Percentiles rank a stretch among this genome's conserved stretches.
Evolutionary conservation across 345 rosid species (phyloP).

Genomic region (Moricandia moricandioides): DNA sequence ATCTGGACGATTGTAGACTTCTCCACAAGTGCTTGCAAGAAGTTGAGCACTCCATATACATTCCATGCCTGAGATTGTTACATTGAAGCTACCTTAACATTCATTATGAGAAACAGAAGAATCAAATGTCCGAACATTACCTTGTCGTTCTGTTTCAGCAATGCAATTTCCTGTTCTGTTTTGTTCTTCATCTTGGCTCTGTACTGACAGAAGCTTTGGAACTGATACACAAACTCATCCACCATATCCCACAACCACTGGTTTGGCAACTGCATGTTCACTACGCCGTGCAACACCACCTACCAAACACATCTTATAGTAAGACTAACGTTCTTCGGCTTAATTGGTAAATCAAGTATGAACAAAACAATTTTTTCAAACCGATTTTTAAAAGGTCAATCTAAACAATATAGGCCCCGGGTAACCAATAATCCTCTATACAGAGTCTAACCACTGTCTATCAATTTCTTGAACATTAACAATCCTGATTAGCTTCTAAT

Average conservation of each 20-base stretch:
- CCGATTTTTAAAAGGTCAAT: too few relatives aligned
- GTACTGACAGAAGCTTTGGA: constrained; percentile 94
- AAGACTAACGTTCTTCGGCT: background rate
- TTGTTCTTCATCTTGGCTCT: constrained; percentile 95
- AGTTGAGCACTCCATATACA: constrained; percentile 97
- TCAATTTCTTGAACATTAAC: too few relatives aligned
- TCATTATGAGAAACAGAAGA: background rate
- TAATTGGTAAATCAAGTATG: too few relatives aligned
- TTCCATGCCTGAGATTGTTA: constrained; percentile 74
- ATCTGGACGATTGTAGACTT: constrained; percentile 83
- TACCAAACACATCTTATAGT: constrained; percentile 12
- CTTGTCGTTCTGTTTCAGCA: constrained; percentile 75
- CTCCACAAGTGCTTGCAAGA: constrained; percentile 95
- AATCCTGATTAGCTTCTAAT: background rate
- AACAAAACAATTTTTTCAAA: too few relatives aligned
- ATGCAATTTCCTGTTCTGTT: constrained; percentile 81
- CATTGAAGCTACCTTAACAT: background rate
- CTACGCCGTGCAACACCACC: constrained; percentile 94
- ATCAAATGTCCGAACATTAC: constrained; percentile 25
- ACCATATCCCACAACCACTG: constrained; percentile 99
- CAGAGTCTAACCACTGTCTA: too few relatives aligned
- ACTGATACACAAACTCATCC: constrained; percentile 98
- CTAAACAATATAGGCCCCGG: too few relatives aligned
- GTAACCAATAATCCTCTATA: too few relatives aligned
- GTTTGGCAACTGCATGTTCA: constrained; percentile 94